Evolutionary conservation across 2,329 filamentous ascomycete species (phyloP), one percentile per base, ranked within the genome.

Genomic region (Calonectria ilicicola): DNA sequence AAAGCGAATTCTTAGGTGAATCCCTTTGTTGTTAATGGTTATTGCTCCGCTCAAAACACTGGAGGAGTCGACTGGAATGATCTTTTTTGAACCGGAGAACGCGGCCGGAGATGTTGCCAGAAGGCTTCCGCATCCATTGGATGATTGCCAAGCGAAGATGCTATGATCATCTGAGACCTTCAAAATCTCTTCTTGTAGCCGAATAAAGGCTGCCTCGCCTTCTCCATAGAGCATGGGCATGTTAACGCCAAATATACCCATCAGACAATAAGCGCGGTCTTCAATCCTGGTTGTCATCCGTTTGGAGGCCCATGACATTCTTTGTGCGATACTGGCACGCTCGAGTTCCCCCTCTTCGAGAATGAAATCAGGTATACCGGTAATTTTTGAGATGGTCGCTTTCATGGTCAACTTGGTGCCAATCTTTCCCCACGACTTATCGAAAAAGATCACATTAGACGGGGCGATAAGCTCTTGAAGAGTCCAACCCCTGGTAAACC

Each of bases 111-210:
- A 46, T 19, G 17, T 21, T 46, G 42, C 42, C 2, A 46, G 42
- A 5, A 46, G 42, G 42, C 42, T n/a, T n/a, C 42, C 42, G 17
- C 42, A 9, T 5, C 8, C 42, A 46, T 46, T 14, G 8, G 42
- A 46, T n/a, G 42, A 46, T 46, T 46, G 67, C 78, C 78, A 79
- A 0, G 76, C 74, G 47, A 76, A 73, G 47, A 76, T 68, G 15
- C 70, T 73, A 6, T 77, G 67, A 21, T 79, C 76, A 23, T 79
- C 71, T 4, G 68, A 72, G 12, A 72, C 53, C 14, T 76, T 76
- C 4, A 79, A 44, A 12, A 79, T 78, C 46, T 78, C 75, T 53
- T 79, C 77, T 19, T 80, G 78, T 21, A 79, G 67, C 12, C 77
- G 67, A n/a, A 77, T 65, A 40, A 80, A 79, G 0, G 78, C 77